These are phyloP conservation scores for Aeschynomene evenia DNA, from an alignment of 306 rosid species.

Conservation along the genomic window DNA sequence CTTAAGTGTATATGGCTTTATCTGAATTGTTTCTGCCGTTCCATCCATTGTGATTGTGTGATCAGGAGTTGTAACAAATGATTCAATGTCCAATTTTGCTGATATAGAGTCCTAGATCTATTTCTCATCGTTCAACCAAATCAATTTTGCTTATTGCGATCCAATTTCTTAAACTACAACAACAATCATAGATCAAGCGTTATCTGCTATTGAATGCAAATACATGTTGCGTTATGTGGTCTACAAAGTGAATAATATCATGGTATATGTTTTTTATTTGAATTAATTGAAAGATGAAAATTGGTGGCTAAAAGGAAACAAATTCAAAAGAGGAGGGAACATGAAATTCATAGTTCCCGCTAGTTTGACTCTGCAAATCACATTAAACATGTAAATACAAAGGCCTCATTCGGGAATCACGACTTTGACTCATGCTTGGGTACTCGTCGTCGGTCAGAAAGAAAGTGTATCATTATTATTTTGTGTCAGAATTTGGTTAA, in stretches of 20 bases:
- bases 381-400: background rate
- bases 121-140: background rate
- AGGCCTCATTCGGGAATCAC: slow-evolving; percentile 2
- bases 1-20: background rate
- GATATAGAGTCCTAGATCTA: background rate
- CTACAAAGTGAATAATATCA: background rate
- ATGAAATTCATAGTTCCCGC: slow-evolving; percentile 52
- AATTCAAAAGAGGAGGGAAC: slow-evolving; percentile 53
- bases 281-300: background rate
- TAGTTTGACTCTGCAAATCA: slow-evolving; percentile 29
- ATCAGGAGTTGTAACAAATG: slow-evolving; percentile 57
- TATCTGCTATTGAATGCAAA: background rate
- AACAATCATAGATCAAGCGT: background rate
- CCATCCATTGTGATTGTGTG: slow-evolving; percentile 2
- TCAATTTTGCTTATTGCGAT: background rate
- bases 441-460: slow-evolving; percentile 11
- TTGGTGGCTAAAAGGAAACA: slow-evolving; percentile 4
- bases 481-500: too few species aligned
- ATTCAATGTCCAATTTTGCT: slow-evolving; percentile 50
- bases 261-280: background rate
- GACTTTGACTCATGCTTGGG: slow-evolving; percentile 2
- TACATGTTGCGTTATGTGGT: background rate
- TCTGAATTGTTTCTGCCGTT: background rate
- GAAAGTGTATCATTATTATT: too few species aligned
- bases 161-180: background rate